A percentile compares a stretch with the other conserved stretches of the same genome.
phyloP scores from a whole-genome alignment of 345 rosid genomes.

The Viola odorata region DNA sequence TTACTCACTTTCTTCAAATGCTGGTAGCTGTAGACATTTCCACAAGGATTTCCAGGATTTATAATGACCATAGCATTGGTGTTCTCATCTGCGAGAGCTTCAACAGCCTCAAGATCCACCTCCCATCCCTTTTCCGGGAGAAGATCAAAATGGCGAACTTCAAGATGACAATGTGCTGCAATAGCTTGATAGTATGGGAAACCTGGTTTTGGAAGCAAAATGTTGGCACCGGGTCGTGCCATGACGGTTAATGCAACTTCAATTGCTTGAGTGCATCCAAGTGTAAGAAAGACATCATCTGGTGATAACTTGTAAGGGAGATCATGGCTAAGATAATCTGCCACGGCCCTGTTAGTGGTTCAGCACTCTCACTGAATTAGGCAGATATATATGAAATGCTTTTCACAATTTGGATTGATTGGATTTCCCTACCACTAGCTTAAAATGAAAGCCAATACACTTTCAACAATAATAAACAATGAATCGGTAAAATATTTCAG shows the following conservation, averaged over 20 bases:
- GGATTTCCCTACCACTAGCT: not conserved
- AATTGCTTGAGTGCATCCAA: conserved; percentile 29
- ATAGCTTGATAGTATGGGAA: conserved; percentile 25
- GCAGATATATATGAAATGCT: not conserved
- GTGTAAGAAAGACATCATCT: too few species aligned
- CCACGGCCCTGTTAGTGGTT: conserved; percentile 25
- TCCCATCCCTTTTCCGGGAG: conserved; percentile 35
- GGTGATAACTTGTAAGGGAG: too few species aligned
- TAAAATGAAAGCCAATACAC: not conserved
- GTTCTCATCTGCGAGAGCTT: too few species aligned
- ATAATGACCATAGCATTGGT: too few species aligned
- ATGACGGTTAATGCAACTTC: conserved; percentile 21
- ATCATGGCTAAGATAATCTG: conserved; percentile 22
- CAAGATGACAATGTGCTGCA: conserved; percentile 10
- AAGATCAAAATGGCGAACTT: conserved; percentile 32
- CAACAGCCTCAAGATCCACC: conserved; percentile 25
- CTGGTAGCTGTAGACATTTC: too few species aligned
- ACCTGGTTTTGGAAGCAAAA: conserved; percentile 33
- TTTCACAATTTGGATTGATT: not conserved
- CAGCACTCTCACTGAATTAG: not conserved
- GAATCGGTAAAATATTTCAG: too few species aligned
- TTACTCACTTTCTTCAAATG: too few species aligned
- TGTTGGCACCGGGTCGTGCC: too few species aligned
- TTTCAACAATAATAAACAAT: not conserved
- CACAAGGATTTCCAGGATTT: too few species aligned